Percentiles rank a stretch among this genome's conserved stretches.
phyloP scores from a whole-genome alignment of 208 protist species.

The Kentomonas sorsogonicus region DNA sequence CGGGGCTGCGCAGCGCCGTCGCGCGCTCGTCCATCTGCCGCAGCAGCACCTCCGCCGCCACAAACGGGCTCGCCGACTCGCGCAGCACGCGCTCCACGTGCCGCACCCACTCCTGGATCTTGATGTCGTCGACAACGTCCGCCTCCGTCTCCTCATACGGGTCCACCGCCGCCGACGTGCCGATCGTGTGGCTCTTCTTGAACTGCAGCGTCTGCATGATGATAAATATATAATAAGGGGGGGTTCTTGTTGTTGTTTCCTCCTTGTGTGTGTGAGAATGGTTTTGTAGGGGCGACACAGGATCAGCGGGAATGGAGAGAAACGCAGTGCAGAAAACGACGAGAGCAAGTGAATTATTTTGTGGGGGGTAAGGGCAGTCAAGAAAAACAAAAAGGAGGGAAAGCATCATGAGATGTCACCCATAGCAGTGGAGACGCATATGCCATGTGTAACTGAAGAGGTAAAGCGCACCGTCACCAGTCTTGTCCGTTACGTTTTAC shows the following conservation, averaged over 20 bases:
- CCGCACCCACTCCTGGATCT: slow-evolving; percentile 48
- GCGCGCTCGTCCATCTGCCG: slow-evolving; percentile 48
- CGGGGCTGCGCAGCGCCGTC: slow-evolving; percentile 22
- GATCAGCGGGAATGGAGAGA: not conserved
- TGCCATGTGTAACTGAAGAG: too few relatives aligned
- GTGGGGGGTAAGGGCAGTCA: not conserved
- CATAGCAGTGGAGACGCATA: too few relatives aligned
- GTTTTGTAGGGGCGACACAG: not conserved
- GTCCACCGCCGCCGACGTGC: slow-evolving; percentile 57
- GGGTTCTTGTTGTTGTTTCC: not conserved
- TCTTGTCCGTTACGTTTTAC: too few relatives aligned
- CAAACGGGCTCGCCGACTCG: slow-evolving; percentile 68
- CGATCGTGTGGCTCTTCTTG: too few relatives aligned
- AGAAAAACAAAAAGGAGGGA: not conserved
- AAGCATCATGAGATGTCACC: not conserved
- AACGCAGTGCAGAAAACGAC: not conserved
- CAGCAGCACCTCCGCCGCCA: slow-evolving; percentile 77
- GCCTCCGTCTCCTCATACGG: slow-evolving; percentile 41
- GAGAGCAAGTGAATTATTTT: not conserved
- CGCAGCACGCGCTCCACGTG: slow-evolving; percentile 56
- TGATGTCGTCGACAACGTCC: slow-evolving; percentile 34
- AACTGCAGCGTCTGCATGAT: too few relatives aligned
- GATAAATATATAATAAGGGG: not conserved
- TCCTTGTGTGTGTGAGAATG: not conserved
- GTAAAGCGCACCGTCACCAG: too few relatives aligned